A percentile compares a stretch with the other conserved stretches of the same genome.
These are phyloP conservation scores for Salinomyces thailandicus DNA, from an alignment of 2,329 filamentous ascomycete species.

Conservation along the genomic window DNA sequence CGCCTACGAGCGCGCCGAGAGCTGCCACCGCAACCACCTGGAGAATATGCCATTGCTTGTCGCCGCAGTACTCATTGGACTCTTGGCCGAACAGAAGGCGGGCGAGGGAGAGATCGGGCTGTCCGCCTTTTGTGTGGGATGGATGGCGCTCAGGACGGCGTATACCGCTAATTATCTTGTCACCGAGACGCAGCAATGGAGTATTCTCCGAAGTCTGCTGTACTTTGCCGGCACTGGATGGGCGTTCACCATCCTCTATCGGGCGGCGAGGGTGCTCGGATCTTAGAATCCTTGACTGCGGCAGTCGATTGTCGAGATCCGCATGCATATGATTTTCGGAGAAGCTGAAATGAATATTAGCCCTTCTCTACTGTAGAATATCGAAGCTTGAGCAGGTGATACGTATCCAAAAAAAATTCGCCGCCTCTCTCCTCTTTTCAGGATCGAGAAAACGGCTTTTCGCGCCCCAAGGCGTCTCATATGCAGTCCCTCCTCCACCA, in stretches of 20 bases:
- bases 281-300: conserved; percentile 1
- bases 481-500: conserved; percentile 16
- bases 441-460: conserved; percentile 9
- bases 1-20: conserved; percentile 35
- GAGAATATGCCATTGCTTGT: conserved; percentile 39
- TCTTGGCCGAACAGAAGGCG: conserved; percentile 28
- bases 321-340: too few relatives aligned
- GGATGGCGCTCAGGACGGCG: conserved; percentile 26
- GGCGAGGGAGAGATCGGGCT: conserved; percentile 21
- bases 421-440: conserved; percentile 18
- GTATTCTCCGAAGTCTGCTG: conserved; percentile 21
- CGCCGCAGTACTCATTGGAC: conserved; percentile 33
- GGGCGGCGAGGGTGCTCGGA: conserved; percentile 20
- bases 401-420: conserved; percentile 31
- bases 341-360: too few relatives aligned
- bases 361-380: too few relatives aligned
- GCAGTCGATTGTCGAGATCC: too few relatives aligned
- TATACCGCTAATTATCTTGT: conserved; percentile 30
- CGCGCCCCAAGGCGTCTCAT: conserved; percentile 6
- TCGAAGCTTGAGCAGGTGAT: too few relatives aligned
- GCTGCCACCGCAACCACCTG: conserved; percentile 37
- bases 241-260: conserved; percentile 22
- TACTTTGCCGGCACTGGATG: conserved; percentile 22
- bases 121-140: conserved; percentile 27
- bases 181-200: conserved; percentile 15